Evolutionary conservation across 495 filamentous ascomycete species (phyloP), one percentile per base, ranked within the genome.

Genomic region (Xylaria castorea): DNA sequence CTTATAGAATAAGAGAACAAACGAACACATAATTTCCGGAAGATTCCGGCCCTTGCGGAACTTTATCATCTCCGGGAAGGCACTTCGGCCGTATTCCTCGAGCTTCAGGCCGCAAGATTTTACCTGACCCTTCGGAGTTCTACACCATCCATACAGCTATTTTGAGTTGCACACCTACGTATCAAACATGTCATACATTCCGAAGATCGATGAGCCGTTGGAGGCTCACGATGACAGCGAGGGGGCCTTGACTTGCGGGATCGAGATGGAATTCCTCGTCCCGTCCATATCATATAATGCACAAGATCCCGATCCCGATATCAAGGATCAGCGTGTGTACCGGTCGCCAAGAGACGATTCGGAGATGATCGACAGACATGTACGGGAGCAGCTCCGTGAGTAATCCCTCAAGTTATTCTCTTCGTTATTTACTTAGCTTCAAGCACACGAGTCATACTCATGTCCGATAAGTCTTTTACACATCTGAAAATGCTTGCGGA

Each of bases 231-330:
- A 78, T 38, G 73, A 74, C 46, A 70, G 62, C 3, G 22, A 14
- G 0, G 71, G 72, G 5, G 8, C 58, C 14, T 30, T 78, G 22
- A 78, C 76, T n/a, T 76, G 71, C 27, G 76, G 76, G 2, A 38
- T 78, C 18, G 76, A 78, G 42, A 2, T 78, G 1, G 76, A 78
- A 50, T 76, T 78, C 57, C 57, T 78, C 32, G 27, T 76, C 7
- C 68, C 76, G 0, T 25, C 57, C 11, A 25, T 75, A 2, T 3
- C 22, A 0, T 3, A 1, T 0, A 25, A 34, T 1, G 32, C 8
- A 0, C 2, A 22, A 2, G 76, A 76, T 46, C 75, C 74, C 20
- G 48, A 73, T 20, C 73, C 73, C 7, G 25, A 69, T 7, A 71
- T 71, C 7, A 12, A 20, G 14, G 27, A 64, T 16, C 32, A 42